Conservation (phyloP, 2,329 filamentous ascomycete species). For the Xylariaceae sp. region DNA sequence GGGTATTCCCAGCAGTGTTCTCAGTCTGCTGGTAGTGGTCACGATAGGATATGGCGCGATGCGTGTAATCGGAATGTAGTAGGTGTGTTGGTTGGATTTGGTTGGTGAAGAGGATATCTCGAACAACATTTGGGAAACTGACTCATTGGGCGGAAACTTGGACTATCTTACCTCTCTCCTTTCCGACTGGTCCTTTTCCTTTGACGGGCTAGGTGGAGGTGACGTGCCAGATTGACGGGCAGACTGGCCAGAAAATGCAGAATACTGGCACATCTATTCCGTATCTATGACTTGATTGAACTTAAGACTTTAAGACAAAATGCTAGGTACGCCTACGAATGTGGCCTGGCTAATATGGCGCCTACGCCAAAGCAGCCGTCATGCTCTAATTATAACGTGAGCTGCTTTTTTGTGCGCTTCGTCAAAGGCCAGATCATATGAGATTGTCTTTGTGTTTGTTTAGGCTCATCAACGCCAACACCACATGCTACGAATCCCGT, state of each 20-base stretch:
- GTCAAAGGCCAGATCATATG: too few species aligned
- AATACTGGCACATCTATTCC: not conserved
- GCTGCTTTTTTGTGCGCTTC: not conserved
- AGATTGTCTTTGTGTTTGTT: not conserved
- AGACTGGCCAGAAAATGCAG: not conserved
- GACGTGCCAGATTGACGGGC: not conserved
- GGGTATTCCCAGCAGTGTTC: conserved; percentile 81
- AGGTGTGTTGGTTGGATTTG: too few species aligned
- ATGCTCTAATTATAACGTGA: not conserved
- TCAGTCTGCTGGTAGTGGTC: conserved; percentile 76
- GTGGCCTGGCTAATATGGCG: not conserved
- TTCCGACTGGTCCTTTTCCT: not conserved
- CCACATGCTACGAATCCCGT: too few species aligned
- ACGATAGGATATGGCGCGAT: conserved; percentile 89
- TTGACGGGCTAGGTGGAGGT: not conserved
- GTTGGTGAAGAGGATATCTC: not conserved
- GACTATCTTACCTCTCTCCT: not conserved
- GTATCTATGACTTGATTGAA: not conserved
- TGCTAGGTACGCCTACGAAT: not conserved
- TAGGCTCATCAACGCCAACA: not conserved
- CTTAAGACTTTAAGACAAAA: not conserved
- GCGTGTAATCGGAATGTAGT: conserved; percentile 48
- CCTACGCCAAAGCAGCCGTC: not conserved
- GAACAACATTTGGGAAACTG: not conserved
- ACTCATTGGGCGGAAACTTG: not conserved